Evolutionary conservation across 2,329 filamentous ascomycete species (phyloP), one percentile per base, ranked within the genome.

Genomic region (Penicillium sp.): DNA sequence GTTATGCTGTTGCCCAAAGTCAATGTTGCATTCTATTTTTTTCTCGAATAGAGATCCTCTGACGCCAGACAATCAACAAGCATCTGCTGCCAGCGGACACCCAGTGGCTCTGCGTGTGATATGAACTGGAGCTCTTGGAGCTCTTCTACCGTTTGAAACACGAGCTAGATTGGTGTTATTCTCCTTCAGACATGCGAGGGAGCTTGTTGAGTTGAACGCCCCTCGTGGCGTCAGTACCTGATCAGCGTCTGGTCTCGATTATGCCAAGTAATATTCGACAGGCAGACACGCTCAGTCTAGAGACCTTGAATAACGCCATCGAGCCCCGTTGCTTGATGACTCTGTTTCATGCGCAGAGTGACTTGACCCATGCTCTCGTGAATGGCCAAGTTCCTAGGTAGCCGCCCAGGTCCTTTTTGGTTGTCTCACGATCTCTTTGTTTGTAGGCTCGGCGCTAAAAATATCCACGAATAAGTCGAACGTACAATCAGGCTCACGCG

Each of bases 381-480:
- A 42, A 42, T 42, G 41, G 15, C 41, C 23, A 42, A 28, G 41
- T 26, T 42, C 23, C 23, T 28, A n/a, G 15, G 12, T 42, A 42
- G 41, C 41, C 41, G 41, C 41, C 23, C 41, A 4, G 23, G 6
- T 16, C 12, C 39, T 24, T n/a, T 18, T 21, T 3, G 18, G 13
- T 26, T 42, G 42, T 51, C 49, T 42, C 52, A 54, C 44, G 43
- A 51, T 43, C 24, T 28, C 43, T 39, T 47, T 50, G 47, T 47
- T 53, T 46, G 39, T 26, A 46, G n/a, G 28, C 43, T 29, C 46
- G 41, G 41, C 39, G 26, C 51, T 50, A 53, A 50, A 47, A 53
- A 50, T 49, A 53, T 31, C 43, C 8, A 26, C 51, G 39, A 53
- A 53, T 53, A 7, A 31, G 10, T 13, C 21, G 5, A 6, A 7